These are phyloP conservation scores for Populus trichocarpa DNA, from an alignment of 441 rosid species.

Conservation along the genomic window DNA sequence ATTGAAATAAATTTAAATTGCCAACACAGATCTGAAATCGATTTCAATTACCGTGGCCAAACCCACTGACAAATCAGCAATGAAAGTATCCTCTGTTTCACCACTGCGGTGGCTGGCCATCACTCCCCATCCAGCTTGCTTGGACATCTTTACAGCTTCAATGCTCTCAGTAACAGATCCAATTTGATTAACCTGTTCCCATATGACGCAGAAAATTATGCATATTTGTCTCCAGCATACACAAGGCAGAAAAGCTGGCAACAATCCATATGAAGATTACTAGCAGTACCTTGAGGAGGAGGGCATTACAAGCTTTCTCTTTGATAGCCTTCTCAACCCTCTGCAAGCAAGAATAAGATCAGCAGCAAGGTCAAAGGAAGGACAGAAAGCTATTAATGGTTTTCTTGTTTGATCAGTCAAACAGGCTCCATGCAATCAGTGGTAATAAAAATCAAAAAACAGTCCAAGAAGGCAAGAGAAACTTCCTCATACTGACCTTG, in stretches of 20 bases:
- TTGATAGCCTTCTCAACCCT: slow-evolving; percentile 89
- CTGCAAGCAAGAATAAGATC: slow-evolving; percentile 33
- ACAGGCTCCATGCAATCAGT: neutral
- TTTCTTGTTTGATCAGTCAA: neutral
- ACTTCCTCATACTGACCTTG: slow-evolving; percentile 49
- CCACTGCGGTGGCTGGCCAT: slow-evolving; percentile 99
- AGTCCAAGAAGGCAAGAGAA: neutral
- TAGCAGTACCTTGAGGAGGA: slow-evolving; percentile 73
- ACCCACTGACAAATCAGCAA: slow-evolving; percentile 91
- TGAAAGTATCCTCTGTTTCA: slow-evolving; percentile 98
- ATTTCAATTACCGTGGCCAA: slow-evolving; percentile 70
- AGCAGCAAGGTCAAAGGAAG: neutral
- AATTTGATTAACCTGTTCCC: slow-evolving; percentile 85
- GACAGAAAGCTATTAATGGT: neutral
- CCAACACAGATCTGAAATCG: neutral
- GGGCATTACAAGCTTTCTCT: slow-evolving; percentile 92
- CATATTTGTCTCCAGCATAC: neutral
- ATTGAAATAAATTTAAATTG: neutral
- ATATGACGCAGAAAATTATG: neutral
- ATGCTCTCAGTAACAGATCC: slow-evolving; percentile 96
- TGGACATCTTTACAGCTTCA: slow-evolving; percentile 96
- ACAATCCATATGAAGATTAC: neutral
- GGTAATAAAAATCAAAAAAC: neutral
- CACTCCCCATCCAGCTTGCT: slow-evolving; percentile 96
- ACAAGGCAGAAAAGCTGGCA: neutral